Base-by-base conservation (phyloP, 1,139 yeast genomes). In the Pichia sp. region DNA sequence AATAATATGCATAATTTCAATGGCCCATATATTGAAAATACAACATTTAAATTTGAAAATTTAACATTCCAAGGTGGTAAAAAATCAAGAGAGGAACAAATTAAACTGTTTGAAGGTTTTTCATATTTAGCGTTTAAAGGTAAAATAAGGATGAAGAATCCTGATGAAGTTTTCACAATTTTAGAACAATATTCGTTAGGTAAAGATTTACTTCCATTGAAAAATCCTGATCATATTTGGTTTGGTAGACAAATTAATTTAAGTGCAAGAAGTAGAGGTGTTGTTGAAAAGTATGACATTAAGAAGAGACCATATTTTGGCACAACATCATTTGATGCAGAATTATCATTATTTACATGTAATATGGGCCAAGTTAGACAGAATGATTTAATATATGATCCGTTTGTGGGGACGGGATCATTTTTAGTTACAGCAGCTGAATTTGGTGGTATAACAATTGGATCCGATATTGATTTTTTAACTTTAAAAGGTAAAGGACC, bases 371-470 rank as follows among this genome's bases (percentile, higher is more conserved):
- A 86, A 55, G 87, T 84, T 9, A 72, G 68, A 34, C 71, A 75
- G 0, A 86, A 84, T 0, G 77, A 81, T 48, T 63, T 89, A 5
- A 78, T 86, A 59, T 92, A 88, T 62, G 99, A 92, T 66, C 98
- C 99, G 11, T 92, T 92, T 68, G 87, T 87, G 3, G 99, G 99
- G 0, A 92, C 99, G 0, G 99, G 98, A 0, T 88, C 97, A 27
- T 92, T 92, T 60, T 70, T 92, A 44, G 86, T 89, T 1, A 90
- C 97, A 1, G 95, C 92, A 9, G 89, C 94, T 0, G 78, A 84
- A 56, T 88, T 78, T 63, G 96, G 96, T 1, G 95, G 92, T 0
- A 61, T 82, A 10, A 79, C 89, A 0, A 68, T 86, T 40, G 97
- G 97, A 0, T 83, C 96, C 0, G 99, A 92, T 65, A 90, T 92